phyloP scores from a whole-genome alignment of 176 grass and related monocot species.

The Microstegium vimineum region DNA sequence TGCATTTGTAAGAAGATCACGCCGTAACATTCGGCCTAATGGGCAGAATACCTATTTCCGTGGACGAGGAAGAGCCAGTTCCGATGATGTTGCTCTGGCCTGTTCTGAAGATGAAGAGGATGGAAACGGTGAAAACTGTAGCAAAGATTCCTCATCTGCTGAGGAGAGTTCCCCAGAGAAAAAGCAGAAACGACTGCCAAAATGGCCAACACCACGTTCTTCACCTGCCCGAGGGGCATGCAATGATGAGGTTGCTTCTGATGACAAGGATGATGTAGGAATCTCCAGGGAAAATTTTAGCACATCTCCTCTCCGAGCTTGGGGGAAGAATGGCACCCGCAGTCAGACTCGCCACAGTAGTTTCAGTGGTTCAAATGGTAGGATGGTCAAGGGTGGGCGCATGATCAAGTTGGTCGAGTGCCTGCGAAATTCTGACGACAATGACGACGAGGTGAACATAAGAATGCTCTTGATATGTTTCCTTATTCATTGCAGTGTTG shows the following conservation, averaged over 20 bases:
- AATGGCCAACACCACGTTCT: constrained; percentile 52
- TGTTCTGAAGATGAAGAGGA: constrained; percentile 63
- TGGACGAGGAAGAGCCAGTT: constrained; percentile 46
- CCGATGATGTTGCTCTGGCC: constrained; percentile 28
- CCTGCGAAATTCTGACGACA: constrained; percentile 61
- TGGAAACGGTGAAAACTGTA: constrained; percentile 47
- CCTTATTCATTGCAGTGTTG: neutral
- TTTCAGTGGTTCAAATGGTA: constrained; percentile 53
- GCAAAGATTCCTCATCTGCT: constrained; percentile 52
- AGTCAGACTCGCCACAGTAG: constrained; percentile 71
- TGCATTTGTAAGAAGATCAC: constrained; percentile 53
- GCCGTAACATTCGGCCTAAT: constrained; percentile 40
- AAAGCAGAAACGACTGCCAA: constrained; percentile 51
- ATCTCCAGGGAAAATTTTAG: constrained; percentile 42
- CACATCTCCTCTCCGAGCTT: constrained; percentile 62
- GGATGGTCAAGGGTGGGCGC: constrained; percentile 62
- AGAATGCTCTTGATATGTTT: constrained; percentile 18
- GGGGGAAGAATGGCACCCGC: constrained; percentile 81
- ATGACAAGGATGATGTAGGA: constrained; percentile 63
- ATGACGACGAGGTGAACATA: constrained; percentile 53
- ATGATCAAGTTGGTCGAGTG: constrained; percentile 61
- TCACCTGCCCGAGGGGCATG: constrained; percentile 61
- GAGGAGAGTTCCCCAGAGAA: constrained; percentile 54
- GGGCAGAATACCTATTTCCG: constrained; percentile 27
- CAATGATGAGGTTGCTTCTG: constrained; percentile 43